Percentiles rank a stretch among this genome's conserved stretches.
Conservation (phyloP, 2,329 filamentous ascomycete genomes). For the Myriosclerotinia duriaeana region DNA sequence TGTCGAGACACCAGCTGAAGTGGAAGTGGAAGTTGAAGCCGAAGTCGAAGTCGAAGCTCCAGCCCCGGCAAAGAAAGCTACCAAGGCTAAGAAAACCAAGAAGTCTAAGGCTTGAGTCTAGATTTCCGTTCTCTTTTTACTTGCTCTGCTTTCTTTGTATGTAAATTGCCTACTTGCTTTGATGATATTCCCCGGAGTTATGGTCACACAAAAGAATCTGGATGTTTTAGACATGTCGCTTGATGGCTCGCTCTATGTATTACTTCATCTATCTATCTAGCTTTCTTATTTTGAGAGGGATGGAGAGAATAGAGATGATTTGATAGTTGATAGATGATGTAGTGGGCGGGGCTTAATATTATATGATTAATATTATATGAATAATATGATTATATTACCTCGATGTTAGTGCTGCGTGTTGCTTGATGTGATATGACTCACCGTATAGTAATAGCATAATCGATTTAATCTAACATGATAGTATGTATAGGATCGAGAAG, state of each 20-base stretch:
- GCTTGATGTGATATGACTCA: too few species aligned
- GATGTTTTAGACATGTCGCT: conserved; percentile 6
- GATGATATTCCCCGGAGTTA: conserved; percentile 17
- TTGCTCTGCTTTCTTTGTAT: neutral
- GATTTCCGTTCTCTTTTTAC: neutral
- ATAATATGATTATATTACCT: too few species aligned
- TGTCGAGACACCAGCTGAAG: neutral
- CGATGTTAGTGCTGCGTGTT: too few species aligned
- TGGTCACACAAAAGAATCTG: conserved; percentile 15
- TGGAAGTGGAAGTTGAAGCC: neutral
- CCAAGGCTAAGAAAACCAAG: conserved; percentile 11
- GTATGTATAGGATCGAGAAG: too few species aligned
- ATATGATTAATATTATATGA: too few species aligned
- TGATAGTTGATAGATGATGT: too few species aligned
- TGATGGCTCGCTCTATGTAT: neutral
- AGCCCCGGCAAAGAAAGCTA: neutral
- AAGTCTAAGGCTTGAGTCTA: conserved; percentile 8
- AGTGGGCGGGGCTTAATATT: too few species aligned
- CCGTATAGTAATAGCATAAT: too few species aligned
- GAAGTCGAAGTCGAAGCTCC: neutral
- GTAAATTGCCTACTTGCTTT: neutral
- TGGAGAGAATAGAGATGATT: too few species aligned
- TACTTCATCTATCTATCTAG: too few species aligned
- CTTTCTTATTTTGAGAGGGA: too few species aligned
- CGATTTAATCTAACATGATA: too few species aligned